phyloP scores from a whole-genome alignment of 352 stramenopile genomes.

The Phytophthora citricola region DNA sequence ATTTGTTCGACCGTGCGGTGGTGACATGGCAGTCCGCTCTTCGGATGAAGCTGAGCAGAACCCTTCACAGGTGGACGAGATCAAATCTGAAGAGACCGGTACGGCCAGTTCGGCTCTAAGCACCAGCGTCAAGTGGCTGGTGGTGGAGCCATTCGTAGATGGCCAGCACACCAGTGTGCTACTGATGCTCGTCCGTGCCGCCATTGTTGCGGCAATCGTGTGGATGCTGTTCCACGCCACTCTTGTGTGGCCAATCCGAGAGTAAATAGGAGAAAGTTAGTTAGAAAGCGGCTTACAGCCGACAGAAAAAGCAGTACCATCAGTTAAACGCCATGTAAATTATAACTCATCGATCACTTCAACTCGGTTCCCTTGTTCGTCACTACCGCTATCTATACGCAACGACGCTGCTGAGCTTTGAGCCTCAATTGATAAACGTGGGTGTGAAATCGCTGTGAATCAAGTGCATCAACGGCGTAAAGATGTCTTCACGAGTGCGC shows the following conservation, averaged over 20 bases:
- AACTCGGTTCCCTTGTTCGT: neutral
- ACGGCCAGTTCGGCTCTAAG: conserved; percentile 8
- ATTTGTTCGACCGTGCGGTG: conserved; percentile 31
- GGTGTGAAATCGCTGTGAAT: conserved; percentile 67
- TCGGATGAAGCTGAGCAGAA: conserved; percentile 36
- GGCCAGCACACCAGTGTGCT: conserved; percentile 31
- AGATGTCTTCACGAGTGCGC: conserved; percentile 68
- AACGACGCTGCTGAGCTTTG: too few species aligned
- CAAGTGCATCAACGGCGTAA: conserved; percentile 75
- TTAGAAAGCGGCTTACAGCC: conserved; percentile 23
- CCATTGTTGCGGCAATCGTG: conserved; percentile 44
- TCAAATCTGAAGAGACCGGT: conserved; percentile 12
- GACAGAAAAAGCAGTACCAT: conserved; percentile 33
- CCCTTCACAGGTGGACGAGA: conserved; percentile 6
- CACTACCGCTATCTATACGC: neutral
- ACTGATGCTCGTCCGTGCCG: conserved; percentile 49
- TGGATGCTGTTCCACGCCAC: conserved; percentile 43
- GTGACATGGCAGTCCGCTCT: conserved; percentile 25
- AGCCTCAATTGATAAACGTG: conserved; percentile 20
- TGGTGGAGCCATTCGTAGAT: conserved; percentile 38
- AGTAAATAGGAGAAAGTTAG: conserved; percentile 28
- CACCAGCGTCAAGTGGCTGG: conserved; percentile 38
- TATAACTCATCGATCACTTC: conserved; percentile 30
- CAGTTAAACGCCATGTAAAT: conserved; percentile 43
- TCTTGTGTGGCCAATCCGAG: conserved; percentile 31